Evolutionary conservation across 2,329 filamentous ascomycete species (phyloP), one percentile per base, ranked within the genome.

Genomic region (Sordariomycetes sp.): DNA sequence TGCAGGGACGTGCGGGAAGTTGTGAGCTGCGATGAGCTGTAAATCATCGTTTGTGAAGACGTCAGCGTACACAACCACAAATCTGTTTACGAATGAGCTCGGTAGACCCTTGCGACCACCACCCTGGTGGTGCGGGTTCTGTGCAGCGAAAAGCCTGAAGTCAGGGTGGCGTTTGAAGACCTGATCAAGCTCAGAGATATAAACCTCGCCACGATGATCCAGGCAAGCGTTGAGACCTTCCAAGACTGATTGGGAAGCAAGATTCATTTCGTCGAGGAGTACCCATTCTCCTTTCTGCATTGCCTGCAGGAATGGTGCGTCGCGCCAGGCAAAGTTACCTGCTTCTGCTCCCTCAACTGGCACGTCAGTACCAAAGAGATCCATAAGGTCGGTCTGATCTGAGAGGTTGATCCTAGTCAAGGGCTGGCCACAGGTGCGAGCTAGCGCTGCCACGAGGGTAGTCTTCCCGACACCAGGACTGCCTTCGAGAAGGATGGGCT

Each of bases 261-360:
- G 63, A 49, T 98, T 98, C 92, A 98, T 98, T 64, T 98, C 92
- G 50, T 98, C 92, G 1, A 98, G 70, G 19, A 98, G 66, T 9
- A 98, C 92, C 92, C 92, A 98, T 46, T 94, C 85, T 19, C 92
- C 92, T 38, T 77, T 83, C 53, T 96, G 92, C 90, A 98, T 96
- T 0, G 92, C 92, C 52, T 86, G 84, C 15, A 98, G 65, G 53
- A 98, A 96, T 1, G 92, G 88, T 0, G 90, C 92, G 54, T 98
- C 90, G 45, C 87, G 77, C 92, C 92, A 98, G 2, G 85, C 82
- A 51, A 98, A 98, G 39, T 85, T 82, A 2, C 92, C 92, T 7
- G 87, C 82, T 48, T 84, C 79, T 1, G 83, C 86, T n/a, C 87
- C 88, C 59, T 96, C 92, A 4, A 94, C 79, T 0, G 92, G 92